Conservation (phyloP, 2,329 filamentous ascomycete genomes). For the Alternaria sp. region DNA sequence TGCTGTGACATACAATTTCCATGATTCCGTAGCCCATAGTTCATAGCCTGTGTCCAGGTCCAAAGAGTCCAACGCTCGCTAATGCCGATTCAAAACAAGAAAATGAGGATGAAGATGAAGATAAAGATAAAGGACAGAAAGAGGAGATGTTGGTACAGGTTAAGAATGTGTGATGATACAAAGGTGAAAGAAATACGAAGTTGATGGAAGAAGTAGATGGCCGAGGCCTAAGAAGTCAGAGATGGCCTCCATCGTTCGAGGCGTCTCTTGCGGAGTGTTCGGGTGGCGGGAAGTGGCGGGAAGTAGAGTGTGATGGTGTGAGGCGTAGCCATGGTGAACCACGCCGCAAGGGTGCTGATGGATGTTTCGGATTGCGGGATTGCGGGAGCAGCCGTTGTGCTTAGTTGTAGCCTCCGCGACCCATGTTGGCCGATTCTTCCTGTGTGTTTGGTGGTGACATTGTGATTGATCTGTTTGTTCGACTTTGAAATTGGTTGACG, state of each 20-base stretch:
- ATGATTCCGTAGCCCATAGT: not conserved
- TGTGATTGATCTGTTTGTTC: not conserved
- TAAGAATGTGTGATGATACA: constrained; percentile 7
- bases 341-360: constrained; percentile 1
- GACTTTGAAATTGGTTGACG: constrained; percentile 25
- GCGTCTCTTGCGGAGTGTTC: constrained; percentile 35
- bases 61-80: constrained; percentile 21
- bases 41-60: not conserved
- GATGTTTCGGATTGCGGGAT: constrained; percentile 16
- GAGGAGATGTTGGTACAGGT: not conserved
- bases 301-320: constrained; percentile 7
- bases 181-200: not conserved
- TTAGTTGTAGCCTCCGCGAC: constrained; percentile 47
- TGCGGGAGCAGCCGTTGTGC: constrained; percentile 19
- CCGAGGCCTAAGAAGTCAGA: not conserved
- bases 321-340: constrained; percentile 4
- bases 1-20: not conserved
- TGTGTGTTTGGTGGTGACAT: constrained; percentile 10
- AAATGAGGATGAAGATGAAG: not conserved
- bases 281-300: constrained; percentile 16
- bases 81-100: constrained; percentile 9
- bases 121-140: not conserved
- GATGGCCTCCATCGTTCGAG: constrained; percentile 32
- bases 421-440: constrained; percentile 31
- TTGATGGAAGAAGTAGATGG: not conserved